Conservation (phyloP, 2,329 filamentous ascomycete species). For the Alternaria sp. region DNA sequence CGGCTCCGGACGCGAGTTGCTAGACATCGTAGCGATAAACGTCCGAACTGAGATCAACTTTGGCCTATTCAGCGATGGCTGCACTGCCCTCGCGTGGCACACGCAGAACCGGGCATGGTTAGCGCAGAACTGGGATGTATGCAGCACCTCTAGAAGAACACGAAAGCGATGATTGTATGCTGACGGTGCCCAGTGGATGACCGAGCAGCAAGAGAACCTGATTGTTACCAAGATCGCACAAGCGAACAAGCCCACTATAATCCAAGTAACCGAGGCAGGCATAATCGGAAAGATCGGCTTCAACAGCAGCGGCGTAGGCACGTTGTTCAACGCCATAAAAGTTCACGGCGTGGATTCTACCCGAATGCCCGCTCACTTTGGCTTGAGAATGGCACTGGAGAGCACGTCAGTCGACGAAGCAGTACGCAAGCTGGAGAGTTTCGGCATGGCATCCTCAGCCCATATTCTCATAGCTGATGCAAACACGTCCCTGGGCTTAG, state of each 20-base stretch:
- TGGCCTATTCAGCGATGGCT: constrained; percentile 64
- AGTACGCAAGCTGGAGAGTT: constrained; percentile 50
- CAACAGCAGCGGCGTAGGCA: constrained; percentile 64
- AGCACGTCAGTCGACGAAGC: constrained; percentile 56
- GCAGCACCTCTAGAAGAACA: constrained; percentile 8
- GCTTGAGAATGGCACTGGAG: constrained; percentile 63
- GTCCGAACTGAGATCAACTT: constrained; percentile 65
- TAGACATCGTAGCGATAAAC: constrained; percentile 65
- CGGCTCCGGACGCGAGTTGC: constrained; percentile 54
- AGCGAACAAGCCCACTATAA: constrained; percentile 54
- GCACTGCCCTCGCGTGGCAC: constrained; percentile 60
- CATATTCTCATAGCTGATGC: constrained; percentile 62
- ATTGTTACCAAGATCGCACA: constrained; percentile 57
- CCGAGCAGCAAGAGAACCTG: constrained; percentile 57
- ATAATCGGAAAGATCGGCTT: constrained; percentile 71
- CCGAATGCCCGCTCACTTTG: constrained; percentile 67
- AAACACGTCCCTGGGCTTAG: constrained; percentile 55
- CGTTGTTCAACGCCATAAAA: constrained; percentile 67
- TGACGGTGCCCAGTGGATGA: constrained; percentile 54
- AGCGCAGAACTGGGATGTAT: constrained; percentile 65
- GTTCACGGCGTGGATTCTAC: constrained; percentile 60
- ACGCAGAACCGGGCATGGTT: constrained; percentile 51
- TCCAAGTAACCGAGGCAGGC: constrained; percentile 66
- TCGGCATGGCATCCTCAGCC: constrained; percentile 60
- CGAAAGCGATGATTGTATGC: background rate